These are phyloP conservation scores for Dactylellina drechsleri DNA, from an alignment of 2,329 filamentous ascomycete genomes.

Conservation along the genomic window DNA sequence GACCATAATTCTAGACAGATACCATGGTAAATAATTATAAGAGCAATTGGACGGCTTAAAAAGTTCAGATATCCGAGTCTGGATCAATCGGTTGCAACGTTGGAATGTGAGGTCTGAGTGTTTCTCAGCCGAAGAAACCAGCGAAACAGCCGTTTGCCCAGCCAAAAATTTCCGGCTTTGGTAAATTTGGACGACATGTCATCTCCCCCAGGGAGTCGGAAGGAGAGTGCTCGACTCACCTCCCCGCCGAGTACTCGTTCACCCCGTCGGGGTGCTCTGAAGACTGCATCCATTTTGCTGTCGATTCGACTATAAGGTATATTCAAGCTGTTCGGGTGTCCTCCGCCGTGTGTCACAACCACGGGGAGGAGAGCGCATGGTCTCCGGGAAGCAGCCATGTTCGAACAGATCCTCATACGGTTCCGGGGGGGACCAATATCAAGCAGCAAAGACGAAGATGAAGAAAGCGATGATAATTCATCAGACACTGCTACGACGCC, in stretches of 20 bases:
- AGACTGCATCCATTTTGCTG: constrained; percentile 20
- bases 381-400: constrained; percentile 25
- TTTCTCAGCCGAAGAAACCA: constrained; percentile 19
- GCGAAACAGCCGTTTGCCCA: constrained; percentile 46
- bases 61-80: too few relatives aligned
- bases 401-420: constrained; percentile 54
- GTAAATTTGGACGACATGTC: constrained; percentile 55
- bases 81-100: too few relatives aligned
- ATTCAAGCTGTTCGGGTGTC: constrained; percentile 5
- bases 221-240: constrained; percentile 48
- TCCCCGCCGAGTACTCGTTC: constrained; percentile 38
- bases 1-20: not conserved
- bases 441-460: constrained; percentile 45
- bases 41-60: too few relatives aligned
- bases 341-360: constrained; percentile 1
- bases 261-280: constrained; percentile 48
- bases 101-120: not conserved
- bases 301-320: constrained; percentile 14
- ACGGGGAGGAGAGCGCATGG: not conserved
- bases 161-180: constrained; percentile 54
- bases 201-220: constrained; percentile 54
- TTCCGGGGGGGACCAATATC: constrained; percentile 51
- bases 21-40: too few relatives aligned
- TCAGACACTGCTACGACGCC: constrained; percentile 50
- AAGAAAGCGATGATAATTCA: constrained; percentile 50